Evolutionary conservation across 2,329 filamentous ascomycete genomes (phyloP).

Genomic region (Sclerotinia sclerotiorum): DNA sequence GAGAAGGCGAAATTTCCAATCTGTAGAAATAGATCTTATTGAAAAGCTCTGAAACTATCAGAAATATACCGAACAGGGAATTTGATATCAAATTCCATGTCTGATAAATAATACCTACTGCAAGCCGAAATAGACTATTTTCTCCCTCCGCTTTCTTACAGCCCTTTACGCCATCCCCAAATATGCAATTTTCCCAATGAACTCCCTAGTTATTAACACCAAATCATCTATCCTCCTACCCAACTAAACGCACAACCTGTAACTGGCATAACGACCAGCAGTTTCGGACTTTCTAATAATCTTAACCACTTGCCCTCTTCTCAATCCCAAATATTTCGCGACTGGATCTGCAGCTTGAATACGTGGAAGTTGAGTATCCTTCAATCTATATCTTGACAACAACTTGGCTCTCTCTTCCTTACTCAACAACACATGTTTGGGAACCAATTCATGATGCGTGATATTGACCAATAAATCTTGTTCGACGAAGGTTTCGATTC

Average conservation of each 20-base stretch:
- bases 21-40: slow-evolving; percentile 14
- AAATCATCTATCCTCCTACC: slow-evolving; percentile 15
- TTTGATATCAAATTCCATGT: background rate
- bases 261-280: slow-evolving; percentile 93
- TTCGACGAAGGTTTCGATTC: slow-evolving; percentile 94
- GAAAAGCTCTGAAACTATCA: slow-evolving; percentile 9
- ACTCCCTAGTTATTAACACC: slow-evolving; percentile 28
- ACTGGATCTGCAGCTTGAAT: slow-evolving; percentile 92
- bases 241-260: slow-evolving; percentile 65
- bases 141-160: slow-evolving; percentile 7
- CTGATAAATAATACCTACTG: background rate
- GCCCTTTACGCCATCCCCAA: slow-evolving; percentile 16
- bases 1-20: background rate
- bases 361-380: slow-evolving; percentile 94
- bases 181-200: slow-evolving; percentile 29
- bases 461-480: slow-evolving; percentile 97
- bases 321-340: slow-evolving; percentile 84
- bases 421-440: slow-evolving; percentile 87
- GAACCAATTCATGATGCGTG: slow-evolving; percentile 94
- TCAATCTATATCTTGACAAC: slow-evolving; percentile 86
- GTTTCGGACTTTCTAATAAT: slow-evolving; percentile 96
- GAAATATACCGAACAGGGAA: slow-evolving; percentile 1
- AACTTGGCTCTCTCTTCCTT: slow-evolving; percentile 84
- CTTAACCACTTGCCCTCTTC: slow-evolving; percentile 94
- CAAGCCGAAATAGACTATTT: slow-evolving; percentile 9